Conservation (phyloP, 306 rosid genomes). For the Arachis stenosperma region DNA sequence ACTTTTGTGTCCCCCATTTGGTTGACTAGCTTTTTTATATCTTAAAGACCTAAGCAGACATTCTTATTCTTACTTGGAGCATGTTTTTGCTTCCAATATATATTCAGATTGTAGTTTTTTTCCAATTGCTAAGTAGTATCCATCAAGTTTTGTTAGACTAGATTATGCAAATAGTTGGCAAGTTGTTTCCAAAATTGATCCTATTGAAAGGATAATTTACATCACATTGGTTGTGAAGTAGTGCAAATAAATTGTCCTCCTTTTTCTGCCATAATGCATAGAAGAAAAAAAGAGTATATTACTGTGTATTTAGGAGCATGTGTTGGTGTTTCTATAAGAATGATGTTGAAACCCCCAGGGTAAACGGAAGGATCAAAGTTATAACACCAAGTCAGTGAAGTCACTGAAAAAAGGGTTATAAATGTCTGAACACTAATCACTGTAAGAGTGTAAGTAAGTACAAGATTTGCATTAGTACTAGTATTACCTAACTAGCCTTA, state of each 20-base stretch:
- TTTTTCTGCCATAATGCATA: conserved; percentile 24
- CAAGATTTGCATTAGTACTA: conserved; percentile 35
- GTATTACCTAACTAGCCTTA: conserved; percentile 23
- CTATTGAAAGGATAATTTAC: conserved; percentile 32
- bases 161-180: conserved; percentile 24
- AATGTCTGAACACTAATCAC: conserved; percentile 39
- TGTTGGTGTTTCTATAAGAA: conserved; percentile 37
- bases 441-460: conserved; percentile 31
- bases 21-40: conserved; percentile 22
- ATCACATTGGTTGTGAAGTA: conserved; percentile 2
- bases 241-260: conserved; percentile 7
- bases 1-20: conserved; percentile 34
- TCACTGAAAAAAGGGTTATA: conserved; percentile 30
- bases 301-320: background rate
- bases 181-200: conserved; percentile 38
- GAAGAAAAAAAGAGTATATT: background rate
- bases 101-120: conserved; percentile 2
- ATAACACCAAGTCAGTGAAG: conserved; percentile 32
- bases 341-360: conserved; percentile 41
- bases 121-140: conserved; percentile 16
- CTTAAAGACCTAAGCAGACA: background rate
- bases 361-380: conserved; percentile 39
- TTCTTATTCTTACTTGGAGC: background rate
- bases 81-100: conserved; percentile 18
- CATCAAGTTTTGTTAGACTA: conserved; percentile 22